Conservation (phyloP, 1,284 basidiomycete genomes). For the Sporisorium sorghi region DNA sequence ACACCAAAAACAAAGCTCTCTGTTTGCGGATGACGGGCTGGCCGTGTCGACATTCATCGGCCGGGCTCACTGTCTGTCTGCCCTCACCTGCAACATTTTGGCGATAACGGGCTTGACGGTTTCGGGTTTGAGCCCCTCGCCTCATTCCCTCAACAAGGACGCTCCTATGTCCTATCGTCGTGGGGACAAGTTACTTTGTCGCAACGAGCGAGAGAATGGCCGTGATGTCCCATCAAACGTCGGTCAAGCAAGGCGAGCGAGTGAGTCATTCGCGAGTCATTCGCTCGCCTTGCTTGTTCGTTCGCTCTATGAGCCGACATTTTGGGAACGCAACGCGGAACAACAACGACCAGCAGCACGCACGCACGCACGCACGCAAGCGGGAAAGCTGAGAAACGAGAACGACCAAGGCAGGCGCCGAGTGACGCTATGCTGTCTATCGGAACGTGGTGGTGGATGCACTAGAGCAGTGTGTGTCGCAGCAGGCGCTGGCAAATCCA, state of each 20-base stretch:
- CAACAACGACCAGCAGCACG: too few relatives aligned
- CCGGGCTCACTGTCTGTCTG: background rate
- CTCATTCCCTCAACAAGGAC: too few relatives aligned
- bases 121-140: constrained; percentile 5
- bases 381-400: background rate
- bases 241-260: background rate
- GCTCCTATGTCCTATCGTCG: background rate
- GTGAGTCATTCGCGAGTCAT: too few relatives aligned
- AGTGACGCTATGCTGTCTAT: background rate
- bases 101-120: constrained; percentile 35
- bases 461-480: constrained; percentile 7
- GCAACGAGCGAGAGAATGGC: background rate
- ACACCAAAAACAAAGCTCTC: background rate
- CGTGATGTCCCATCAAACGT: constrained; percentile 13
- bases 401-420: background rate
- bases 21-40: constrained; percentile 6
- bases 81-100: background rate
- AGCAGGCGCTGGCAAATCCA: too few relatives aligned
- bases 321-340: too few relatives aligned
- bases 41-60: constrained; percentile 19
- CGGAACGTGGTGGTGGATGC: too few relatives aligned
- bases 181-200: too few relatives aligned
- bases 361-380: constrained; percentile 7
- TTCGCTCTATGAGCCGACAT: constrained; percentile 6
- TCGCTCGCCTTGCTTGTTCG: too few relatives aligned